A percentile compares a stretch with the other conserved stretches of the same genome.
Evolutionary conservation across 192 early-diverging fungal genomes (phyloP).

Genomic region (Pecoramyces ruminantium): DNA sequence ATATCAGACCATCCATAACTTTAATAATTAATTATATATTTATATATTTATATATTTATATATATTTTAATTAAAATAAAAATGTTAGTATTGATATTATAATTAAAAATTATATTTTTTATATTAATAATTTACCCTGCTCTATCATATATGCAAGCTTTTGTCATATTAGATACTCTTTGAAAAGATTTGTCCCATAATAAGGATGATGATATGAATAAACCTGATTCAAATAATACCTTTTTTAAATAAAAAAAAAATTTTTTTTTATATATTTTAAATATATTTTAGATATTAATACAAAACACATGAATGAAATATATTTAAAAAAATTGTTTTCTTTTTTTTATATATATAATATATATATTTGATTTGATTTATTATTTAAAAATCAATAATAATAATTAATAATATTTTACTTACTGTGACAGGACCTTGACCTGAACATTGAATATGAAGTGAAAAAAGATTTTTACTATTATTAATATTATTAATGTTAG

Average conservation of each 20-base stretch:
- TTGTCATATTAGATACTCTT: background rate
- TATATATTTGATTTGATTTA: background rate
- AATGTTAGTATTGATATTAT: too few relatives aligned
- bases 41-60: too few relatives aligned
- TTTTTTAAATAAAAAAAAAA: too few relatives aligned
- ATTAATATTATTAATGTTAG: background rate
- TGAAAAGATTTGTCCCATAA: background rate
- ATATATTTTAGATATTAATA: too few relatives aligned
- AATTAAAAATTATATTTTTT: too few relatives aligned
- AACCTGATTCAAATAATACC: background rate
- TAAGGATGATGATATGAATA: background rate
- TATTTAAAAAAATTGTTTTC: background rate
- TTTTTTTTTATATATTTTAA: too few relatives aligned
- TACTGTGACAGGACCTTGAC: background rate
- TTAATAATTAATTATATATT: too few relatives aligned
- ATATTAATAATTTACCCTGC: background rate
- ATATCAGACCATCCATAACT: background rate
- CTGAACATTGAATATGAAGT: background rate
- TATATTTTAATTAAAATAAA: too few relatives aligned
- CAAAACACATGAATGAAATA: too few relatives aligned
- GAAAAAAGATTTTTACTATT: background rate
- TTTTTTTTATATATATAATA: background rate
- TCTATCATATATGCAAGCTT: background rate
- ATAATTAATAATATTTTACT: too few relatives aligned
- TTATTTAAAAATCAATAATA: too few relatives aligned